These are phyloP conservation scores for Syncephalastrum sp. DNA, from an alignment of 371 early-diverging fungal genomes.

Conservation along the genomic window DNA sequence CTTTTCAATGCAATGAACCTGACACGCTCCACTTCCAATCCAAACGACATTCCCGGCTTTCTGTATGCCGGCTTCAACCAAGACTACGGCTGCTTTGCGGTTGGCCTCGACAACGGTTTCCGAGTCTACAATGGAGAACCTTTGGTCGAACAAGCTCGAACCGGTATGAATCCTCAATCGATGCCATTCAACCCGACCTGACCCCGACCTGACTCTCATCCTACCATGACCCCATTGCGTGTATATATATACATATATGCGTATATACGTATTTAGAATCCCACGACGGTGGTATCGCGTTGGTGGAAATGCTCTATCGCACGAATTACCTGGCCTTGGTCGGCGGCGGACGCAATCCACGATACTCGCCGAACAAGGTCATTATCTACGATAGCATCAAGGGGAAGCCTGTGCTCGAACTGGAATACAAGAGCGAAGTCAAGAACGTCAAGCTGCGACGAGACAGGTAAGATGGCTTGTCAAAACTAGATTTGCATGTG, in stretches of 20 bases:
- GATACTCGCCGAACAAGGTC: constrained; percentile 89
- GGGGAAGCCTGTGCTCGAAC: constrained; percentile 68
- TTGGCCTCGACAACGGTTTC: constrained; percentile 90
- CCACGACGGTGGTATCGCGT: constrained; percentile 85
- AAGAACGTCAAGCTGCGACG: constrained; percentile 77
- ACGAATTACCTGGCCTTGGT: constrained; percentile 93
- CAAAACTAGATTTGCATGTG: no score
- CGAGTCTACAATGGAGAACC: constrained; percentile 95
- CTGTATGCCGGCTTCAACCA: constrained; percentile 72
- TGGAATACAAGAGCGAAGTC: constrained; percentile 83
- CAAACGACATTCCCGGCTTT: constrained; percentile 56
- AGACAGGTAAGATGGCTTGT: constrained; percentile 58
- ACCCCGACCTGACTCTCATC: no score
- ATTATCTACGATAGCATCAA: constrained; percentile 87
- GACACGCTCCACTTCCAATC: constrained; percentile 48
- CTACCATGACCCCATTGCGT: no score
- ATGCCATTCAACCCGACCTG: no score
- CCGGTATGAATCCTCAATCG: constrained; percentile 48
- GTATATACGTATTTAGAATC: constrained; percentile 56
- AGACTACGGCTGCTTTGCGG: constrained; percentile 92
- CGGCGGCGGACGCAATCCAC: constrained; percentile 90
- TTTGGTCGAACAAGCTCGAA: constrained; percentile 76
- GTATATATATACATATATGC: no score
- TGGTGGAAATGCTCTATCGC: constrained; percentile 94
- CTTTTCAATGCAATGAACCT: constrained; percentile 49